Base-by-base conservation (phyloP, 768 basidiomycete species). In the Inosperma sp. region DNA sequence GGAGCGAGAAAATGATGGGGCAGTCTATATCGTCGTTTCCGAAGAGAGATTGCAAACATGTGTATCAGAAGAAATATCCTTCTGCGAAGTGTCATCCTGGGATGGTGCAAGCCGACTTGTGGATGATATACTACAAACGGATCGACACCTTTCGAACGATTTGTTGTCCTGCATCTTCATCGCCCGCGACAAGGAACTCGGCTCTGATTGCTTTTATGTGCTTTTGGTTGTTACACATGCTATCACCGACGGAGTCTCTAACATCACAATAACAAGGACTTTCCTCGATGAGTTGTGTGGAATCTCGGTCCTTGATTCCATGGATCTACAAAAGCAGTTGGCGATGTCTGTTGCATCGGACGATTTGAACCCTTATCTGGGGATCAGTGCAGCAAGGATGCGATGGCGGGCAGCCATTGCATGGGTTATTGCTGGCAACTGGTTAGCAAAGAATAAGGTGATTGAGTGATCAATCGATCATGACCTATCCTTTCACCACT, bases 231-330 rank as follows among this genome's bases (percentile, higher is more conserved):
- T 71, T 13, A 71, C 79, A 1, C 81, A 84, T 58, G 64, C 65
- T 41, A 74, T 82, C 35, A 70, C 75, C 0, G 81, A 83, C 57
- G 78, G 74, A 14, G 70, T 70, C 36, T 66, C 73, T 9, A 75
- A 71, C 51, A 51, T 56, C 7, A 72, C 71, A 1, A 54, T 81
- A 10, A 39, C 72, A 45, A 72, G 73, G 46, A 68, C 68, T 16
- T 75, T 83, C 47, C 56, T 82, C 40, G 69, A 80, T 25, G 62
- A 68, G 3, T 64, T 83, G 16, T 57, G 58, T 36, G 40, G 46
- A 1, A 19, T 40, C 7, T 52, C 60, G 4, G 51, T 51, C 26
- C 16, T 17, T 47, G 46, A 26, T 31, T 56, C 26, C 21, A 66
- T 49, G 13, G 53, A 66, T 14, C 22, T 79, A 47, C 60, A 68